Conservation (phyloP, 1,139 yeast genomes). For the Lizanozyma gosingica region DNA sequence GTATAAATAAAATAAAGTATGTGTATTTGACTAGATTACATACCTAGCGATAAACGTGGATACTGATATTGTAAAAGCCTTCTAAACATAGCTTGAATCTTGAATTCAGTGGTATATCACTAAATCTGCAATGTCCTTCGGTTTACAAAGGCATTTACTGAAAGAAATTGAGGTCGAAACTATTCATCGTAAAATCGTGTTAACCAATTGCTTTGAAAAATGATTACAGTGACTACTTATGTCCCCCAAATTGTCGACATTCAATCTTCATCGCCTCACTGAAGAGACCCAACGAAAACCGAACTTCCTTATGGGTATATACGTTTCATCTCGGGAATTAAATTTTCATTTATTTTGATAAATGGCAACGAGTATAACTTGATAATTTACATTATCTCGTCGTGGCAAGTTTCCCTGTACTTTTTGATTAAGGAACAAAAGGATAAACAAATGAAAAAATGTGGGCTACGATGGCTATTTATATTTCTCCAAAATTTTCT, state of each 20-base stretch:
- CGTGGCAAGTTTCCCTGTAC: constrained; percentile 67
- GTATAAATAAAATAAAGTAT: background rate
- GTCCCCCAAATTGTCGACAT: constrained; percentile 50
- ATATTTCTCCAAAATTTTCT: background rate
- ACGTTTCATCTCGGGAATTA: constrained; percentile 41
- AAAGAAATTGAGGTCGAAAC: too few species aligned
- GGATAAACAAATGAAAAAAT: background rate
- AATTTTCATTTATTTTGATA: constrained; percentile 17
- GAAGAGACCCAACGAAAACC: constrained; percentile 39
- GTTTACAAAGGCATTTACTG: too few species aligned
- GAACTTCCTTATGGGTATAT: constrained; percentile 55
- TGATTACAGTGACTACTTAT: too few species aligned
- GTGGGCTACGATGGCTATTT: background rate
- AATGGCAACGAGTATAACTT: constrained; percentile 64
- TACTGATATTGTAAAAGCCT: too few species aligned
- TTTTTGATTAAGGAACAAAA: constrained; percentile 46
- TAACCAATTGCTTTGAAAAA: too few species aligned
- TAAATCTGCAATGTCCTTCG: too few species aligned
- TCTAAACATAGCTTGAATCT: too few species aligned
- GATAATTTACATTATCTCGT: constrained; percentile 53
- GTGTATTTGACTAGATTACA: background rate
- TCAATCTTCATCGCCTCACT: constrained; percentile 47
- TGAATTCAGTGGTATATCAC: too few species aligned
- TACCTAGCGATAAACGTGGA: too few species aligned
- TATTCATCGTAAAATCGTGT: too few species aligned